A percentile compares a stretch with the other conserved stretches of the same genome.
Conservation (phyloP, 148 eudicot species). For the Nepenthes mirabilis region DNA sequence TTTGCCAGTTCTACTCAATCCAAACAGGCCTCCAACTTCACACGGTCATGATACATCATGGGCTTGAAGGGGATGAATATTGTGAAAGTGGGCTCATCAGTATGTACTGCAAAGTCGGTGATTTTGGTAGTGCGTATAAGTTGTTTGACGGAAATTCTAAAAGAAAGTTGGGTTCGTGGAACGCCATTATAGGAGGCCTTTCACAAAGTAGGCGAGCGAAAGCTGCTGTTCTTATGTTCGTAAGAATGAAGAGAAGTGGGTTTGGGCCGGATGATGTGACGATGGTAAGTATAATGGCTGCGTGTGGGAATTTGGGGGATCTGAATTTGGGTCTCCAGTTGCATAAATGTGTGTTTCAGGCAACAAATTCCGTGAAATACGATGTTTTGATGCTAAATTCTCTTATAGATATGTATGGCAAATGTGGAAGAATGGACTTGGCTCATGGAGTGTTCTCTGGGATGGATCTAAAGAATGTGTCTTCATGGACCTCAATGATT, state of each 20-base stretch:
- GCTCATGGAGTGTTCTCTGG: slow-evolving; percentile 42
- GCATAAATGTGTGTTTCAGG: slow-evolving; percentile 57
- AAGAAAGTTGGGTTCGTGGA: slow-evolving; percentile 87
- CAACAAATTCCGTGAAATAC: slow-evolving; percentile 17
- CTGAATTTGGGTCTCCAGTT: slow-evolving; percentile 51
- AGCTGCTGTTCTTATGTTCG: slow-evolving; percentile 47
- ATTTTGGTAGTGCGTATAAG: slow-evolving; percentile 38
- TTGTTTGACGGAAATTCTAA: slow-evolving; percentile 59
- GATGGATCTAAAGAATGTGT: slow-evolving; percentile 50
- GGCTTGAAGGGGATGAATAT: slow-evolving; percentile 40
- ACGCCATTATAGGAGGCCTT: slow-evolving; percentile 57
- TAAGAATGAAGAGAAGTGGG: slow-evolving; percentile 41
- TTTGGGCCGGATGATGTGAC: slow-evolving; percentile 57
- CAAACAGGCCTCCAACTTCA: slow-evolving; percentile 35
- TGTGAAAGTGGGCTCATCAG: slow-evolving; percentile 65
- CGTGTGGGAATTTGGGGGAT: slow-evolving; percentile 65
- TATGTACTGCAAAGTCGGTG: slow-evolving; percentile 41
- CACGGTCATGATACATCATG: slow-evolving; percentile 29
- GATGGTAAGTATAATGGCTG: slow-evolving; percentile 50
- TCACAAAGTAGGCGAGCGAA: slow-evolving; percentile 40
- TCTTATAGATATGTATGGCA: slow-evolving; percentile 66
- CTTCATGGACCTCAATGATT: slow-evolving; percentile 87
- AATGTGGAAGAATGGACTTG: slow-evolving; percentile 82
- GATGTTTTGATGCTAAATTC: slow-evolving; percentile 61
- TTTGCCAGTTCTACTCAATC: slow-evolving; percentile 22